phyloP scores from a whole-genome alignment of 768 basidiomycete species.

The Lactifluus piperatus region DNA sequence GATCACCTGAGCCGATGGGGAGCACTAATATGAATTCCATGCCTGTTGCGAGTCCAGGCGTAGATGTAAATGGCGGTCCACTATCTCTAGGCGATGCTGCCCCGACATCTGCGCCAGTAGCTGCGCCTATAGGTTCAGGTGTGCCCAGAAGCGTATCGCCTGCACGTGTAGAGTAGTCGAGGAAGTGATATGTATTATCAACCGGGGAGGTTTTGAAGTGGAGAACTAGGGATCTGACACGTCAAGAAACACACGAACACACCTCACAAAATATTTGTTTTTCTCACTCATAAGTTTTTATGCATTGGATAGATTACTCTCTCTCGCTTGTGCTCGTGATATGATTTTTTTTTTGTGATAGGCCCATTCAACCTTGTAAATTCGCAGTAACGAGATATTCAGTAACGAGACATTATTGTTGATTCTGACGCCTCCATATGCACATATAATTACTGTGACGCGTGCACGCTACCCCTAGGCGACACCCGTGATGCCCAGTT shows the following conservation, averaged over 20 bases:
- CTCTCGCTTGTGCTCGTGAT: neutral
- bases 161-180: neutral
- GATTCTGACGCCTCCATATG: no score
- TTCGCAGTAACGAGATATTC: neutral
- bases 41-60: neutral
- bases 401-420: no score
- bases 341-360: neutral
- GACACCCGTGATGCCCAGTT: conserved; percentile 34
- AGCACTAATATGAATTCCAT: no score
- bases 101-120: neutral
- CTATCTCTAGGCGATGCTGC: neutral
- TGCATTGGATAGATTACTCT: conserved; percentile 3
- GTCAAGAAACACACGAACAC: neutral
- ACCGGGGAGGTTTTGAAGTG: neutral
- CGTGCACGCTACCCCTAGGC: conserved; percentile 20
- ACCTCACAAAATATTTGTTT: neutral
- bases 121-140: neutral
- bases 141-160: neutral
- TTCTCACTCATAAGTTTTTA: neutral
- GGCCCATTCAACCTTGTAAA: neutral
- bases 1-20: conserved; percentile 3
- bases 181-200: neutral
- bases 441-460: no score
- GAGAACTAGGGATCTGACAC: neutral
- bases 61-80: neutral